These are phyloP conservation scores for Irpex sp. DNA, from an alignment of 1,284 basidiomycete species.

Conservation along the genomic window DNA sequence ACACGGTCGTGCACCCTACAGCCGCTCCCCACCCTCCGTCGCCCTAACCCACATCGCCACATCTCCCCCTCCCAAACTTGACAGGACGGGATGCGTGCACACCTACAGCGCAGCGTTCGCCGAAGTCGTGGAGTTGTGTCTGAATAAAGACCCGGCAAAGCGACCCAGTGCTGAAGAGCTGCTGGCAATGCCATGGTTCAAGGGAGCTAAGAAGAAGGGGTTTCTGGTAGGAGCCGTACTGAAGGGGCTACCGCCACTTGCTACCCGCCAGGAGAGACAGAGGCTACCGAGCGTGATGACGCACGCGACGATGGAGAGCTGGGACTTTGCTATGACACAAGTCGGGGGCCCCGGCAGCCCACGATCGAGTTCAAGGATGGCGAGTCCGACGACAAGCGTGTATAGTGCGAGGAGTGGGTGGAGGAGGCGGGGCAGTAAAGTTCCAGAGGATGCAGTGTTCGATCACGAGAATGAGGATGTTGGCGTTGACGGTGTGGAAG, in stretches of 20 bases:
- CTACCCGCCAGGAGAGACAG: conserved; percentile 66
- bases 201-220: conserved; percentile 66
- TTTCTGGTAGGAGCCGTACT: conserved; percentile 75
- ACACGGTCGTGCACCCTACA: conserved; percentile 79
- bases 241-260: conserved; percentile 65
- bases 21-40: conserved; percentile 69
- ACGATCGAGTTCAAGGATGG: not conserved
- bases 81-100: conserved; percentile 67
- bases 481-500: not conserved
- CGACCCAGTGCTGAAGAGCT: conserved; percentile 79
- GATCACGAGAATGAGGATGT: conserved; percentile 7
- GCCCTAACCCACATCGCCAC: conserved; percentile 77
- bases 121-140: conserved; percentile 77
- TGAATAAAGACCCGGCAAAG: conserved; percentile 77
- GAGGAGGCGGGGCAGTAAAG: conserved; percentile 1
- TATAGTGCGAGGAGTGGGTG: conserved; percentile 11
- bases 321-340: conserved; percentile 50
- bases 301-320: conserved; percentile 55
- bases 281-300: conserved; percentile 36
- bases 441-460: conserved; percentile 5
- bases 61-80: conserved; percentile 69
- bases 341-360: not conserved
- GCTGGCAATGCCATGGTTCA: conserved; percentile 81
- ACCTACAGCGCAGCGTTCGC: conserved; percentile 82
- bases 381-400: conserved; percentile 24